Percentiles rank a stretch among this genome's conserved stretches.
Evolutionary conservation across 2,329 filamentous ascomycete genomes (phyloP).

Genomic region (Talaromyces albobiverticillius): DNA sequence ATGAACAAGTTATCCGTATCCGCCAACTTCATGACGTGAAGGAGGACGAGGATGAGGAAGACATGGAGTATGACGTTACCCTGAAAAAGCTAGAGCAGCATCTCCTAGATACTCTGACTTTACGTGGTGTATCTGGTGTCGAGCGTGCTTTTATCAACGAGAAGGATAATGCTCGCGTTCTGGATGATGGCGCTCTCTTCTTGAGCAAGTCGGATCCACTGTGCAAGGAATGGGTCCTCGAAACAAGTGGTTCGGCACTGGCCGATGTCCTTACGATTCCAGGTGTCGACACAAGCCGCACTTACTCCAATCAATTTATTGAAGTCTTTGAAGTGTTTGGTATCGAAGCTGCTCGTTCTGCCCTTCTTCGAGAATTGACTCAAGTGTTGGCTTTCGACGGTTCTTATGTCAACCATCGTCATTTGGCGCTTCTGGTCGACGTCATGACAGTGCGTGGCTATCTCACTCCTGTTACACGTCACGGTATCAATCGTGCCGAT

Average conservation of each 20-base stretch:
- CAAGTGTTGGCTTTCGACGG: conserved; percentile 96
- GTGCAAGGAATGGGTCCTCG: conserved; percentile 92
- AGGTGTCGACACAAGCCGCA: conserved; percentile 80
- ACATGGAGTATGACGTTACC: conserved; percentile 83
- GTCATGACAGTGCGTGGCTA: conserved; percentile 96
- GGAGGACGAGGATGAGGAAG: conserved; percentile 70
- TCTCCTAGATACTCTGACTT: conserved; percentile 82
- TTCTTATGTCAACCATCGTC: conserved; percentile 98
- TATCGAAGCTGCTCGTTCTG: conserved; percentile 88
- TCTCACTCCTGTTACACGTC: conserved; percentile 93
- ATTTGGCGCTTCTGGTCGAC: conserved; percentile 90
- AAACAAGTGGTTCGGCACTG: conserved; percentile 87
- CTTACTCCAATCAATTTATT: conserved; percentile 93
- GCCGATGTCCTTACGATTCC: conserved; percentile 80
- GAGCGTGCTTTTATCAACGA: conserved; percentile 91
- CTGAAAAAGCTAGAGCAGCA: conserved; percentile 89
- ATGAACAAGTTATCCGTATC: conserved; percentile 90
- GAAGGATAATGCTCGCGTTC: conserved; percentile 65
- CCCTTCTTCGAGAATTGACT: conserved; percentile 82
- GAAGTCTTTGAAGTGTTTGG: conserved; percentile 93
- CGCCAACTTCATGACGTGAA: conserved; percentile 71
- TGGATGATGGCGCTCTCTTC: conserved; percentile 68
- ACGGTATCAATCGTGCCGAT: conserved; percentile 97
- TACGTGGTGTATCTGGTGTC: conserved; percentile 86
- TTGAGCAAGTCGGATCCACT: conserved; percentile 69